These are phyloP conservation scores for Graphiopsis chlorocephala DNA, from an alignment of 2,329 filamentous ascomycete genomes.

Conservation along the genomic window DNA sequence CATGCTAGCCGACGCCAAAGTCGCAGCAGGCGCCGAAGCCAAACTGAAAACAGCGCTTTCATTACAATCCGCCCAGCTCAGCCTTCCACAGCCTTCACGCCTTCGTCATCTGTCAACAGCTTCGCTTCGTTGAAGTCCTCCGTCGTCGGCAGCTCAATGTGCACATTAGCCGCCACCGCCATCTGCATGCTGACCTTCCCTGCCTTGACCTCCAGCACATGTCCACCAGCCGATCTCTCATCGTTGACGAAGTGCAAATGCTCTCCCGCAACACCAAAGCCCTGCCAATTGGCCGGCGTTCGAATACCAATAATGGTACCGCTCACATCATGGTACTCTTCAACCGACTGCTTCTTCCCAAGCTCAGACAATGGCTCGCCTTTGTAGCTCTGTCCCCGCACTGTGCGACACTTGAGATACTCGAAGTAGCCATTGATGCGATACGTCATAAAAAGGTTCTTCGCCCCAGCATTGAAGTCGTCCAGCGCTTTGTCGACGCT, in stretches of 20 bases:
- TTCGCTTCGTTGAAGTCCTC: slow-evolving; percentile 40
- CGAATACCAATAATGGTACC: slow-evolving; percentile 45
- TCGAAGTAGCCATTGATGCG: slow-evolving; percentile 31
- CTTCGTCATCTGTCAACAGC: slow-evolving; percentile 35
- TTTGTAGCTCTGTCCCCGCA: slow-evolving; percentile 33
- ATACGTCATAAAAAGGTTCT: slow-evolving; percentile 36
- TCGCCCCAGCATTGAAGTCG: slow-evolving; percentile 27
- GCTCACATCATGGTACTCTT: slow-evolving; percentile 36
- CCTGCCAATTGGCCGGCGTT: slow-evolving; percentile 40
- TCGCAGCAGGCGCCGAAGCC: too few relatives aligned
- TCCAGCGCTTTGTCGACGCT: slow-evolving; percentile 29
- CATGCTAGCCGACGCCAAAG: too few relatives aligned
- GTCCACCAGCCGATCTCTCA: slow-evolving; percentile 39
- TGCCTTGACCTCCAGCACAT: slow-evolving; percentile 40
- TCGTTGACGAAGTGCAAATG: slow-evolving; percentile 43
- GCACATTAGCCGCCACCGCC: slow-evolving; percentile 38
- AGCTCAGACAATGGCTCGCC: slow-evolving; percentile 35
- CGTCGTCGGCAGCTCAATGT: slow-evolving; percentile 39
- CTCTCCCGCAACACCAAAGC: slow-evolving; percentile 42
- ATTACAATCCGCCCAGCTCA: slow-evolving; percentile 11
- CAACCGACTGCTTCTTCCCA: slow-evolving; percentile 41
- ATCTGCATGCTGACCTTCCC: slow-evolving; percentile 36
- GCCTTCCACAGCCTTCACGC: slow-evolving; percentile 38
- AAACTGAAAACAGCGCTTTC: background rate
- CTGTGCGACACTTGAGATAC: slow-evolving; percentile 34